phyloP scores from a whole-genome alignment of 352 stramenopile species.

The Phytophthora tubulina region DNA sequence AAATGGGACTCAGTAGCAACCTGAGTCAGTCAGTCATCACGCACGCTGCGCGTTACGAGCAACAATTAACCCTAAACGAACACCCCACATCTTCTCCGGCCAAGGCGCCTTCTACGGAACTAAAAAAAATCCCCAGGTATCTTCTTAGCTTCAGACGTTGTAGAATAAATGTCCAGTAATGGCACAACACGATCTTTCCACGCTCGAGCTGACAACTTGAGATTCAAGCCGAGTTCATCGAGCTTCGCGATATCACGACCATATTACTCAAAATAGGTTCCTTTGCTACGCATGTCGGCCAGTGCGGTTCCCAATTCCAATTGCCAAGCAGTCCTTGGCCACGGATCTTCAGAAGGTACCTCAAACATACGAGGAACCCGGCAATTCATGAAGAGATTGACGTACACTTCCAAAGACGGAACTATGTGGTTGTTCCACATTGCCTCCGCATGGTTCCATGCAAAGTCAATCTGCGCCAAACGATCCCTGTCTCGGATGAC shows the following conservation, averaged over 20 bases:
- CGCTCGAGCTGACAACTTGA: neutral
- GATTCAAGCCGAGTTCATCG: neutral
- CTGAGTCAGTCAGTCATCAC: too few relatives aligned
- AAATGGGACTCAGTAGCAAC: too few relatives aligned
- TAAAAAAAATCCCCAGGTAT: neutral
- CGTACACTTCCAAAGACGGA: neutral
- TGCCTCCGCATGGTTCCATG: neutral
- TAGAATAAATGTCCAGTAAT: too few relatives aligned
- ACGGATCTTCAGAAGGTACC: neutral
- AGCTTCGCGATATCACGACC: neutral
- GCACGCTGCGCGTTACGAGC: too few relatives aligned
- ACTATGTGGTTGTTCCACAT: neutral
- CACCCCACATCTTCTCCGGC: neutral
- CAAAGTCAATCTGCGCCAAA: neutral
- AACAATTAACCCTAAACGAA: neutral
- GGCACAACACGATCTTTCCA: neutral
- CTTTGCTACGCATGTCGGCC: neutral
- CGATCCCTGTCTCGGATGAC: neutral
- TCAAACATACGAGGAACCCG: neutral
- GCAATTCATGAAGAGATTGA: neutral
- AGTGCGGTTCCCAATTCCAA: neutral
- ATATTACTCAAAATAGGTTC: neutral
- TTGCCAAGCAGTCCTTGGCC: neutral
- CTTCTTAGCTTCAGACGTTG: neutral
- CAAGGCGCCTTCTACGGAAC: neutral